phyloP scores from a whole-genome alignment of 768 basidiomycete genomes.

The Nevesoporus exiguus region DNA sequence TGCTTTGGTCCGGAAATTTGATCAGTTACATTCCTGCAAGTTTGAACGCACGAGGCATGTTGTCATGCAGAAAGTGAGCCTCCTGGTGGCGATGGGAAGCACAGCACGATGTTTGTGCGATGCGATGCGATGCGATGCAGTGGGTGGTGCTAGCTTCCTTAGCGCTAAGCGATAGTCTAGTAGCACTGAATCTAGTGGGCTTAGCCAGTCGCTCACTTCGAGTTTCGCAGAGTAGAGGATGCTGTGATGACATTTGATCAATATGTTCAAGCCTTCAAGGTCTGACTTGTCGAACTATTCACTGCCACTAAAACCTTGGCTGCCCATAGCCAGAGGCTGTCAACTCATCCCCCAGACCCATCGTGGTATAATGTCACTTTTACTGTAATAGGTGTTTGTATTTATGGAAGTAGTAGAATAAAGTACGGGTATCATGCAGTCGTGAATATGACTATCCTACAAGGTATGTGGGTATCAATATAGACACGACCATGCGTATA shows the following conservation, averaged over 20 bases:
- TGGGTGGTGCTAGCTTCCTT: not conserved
- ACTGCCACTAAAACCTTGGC: too few relatives aligned
- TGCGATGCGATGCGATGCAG: not conserved
- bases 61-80: not conserved
- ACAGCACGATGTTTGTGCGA: not conserved
- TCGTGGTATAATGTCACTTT: not conserved
- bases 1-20: conserved; percentile 16
- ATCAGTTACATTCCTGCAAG: conserved; percentile 13
- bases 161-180: not conserved
- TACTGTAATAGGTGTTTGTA: not conserved
- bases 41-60: conserved; percentile 16
- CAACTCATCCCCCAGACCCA: too few relatives aligned
- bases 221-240: too few relatives aligned
- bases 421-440: conserved; percentile 7
- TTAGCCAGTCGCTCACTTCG: too few relatives aligned
- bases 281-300: too few relatives aligned
- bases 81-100: not conserved
- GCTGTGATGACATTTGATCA: too few relatives aligned
- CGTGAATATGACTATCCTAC: conserved; percentile 15
- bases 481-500: conserved; percentile 6
- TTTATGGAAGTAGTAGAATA: conserved; percentile 1
- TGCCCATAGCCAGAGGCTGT: too few relatives aligned
- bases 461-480: conserved; percentile 16
- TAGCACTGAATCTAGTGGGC: not conserved
- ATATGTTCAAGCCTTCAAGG: too few relatives aligned